Evolutionary conservation across 1,284 basidiomycete species (phyloP).

Genomic region (Anthracocystis setariae): DNA sequence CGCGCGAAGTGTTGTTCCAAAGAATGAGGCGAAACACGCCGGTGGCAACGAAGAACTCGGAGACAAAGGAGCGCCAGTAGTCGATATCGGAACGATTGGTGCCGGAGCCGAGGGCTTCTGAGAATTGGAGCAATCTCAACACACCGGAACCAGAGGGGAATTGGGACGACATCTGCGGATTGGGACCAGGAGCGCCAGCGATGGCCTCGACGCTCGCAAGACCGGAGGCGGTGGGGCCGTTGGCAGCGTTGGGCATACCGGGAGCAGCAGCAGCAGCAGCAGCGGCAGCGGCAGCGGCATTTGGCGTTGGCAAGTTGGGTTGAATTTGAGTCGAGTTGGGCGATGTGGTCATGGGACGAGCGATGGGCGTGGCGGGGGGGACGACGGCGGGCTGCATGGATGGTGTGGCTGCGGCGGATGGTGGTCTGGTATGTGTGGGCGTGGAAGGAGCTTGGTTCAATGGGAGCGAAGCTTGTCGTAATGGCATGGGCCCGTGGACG

Average conservation of each 20-base stretch:
- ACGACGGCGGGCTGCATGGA: conserved; percentile 28
- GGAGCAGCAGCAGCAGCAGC: not conserved
- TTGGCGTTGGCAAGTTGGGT: conserved; percentile 1
- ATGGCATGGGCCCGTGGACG: conserved; percentile 27
- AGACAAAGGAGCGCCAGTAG: conserved; percentile 51
- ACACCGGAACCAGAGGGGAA: conserved; percentile 39
- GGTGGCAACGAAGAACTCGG: conserved; percentile 49
- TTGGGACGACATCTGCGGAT: conserved; percentile 42
- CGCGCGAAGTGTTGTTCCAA: conserved; percentile 52
- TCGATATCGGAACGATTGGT: conserved; percentile 38
- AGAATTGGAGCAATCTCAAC: conserved; percentile 47
- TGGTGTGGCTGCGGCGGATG: conserved; percentile 36
- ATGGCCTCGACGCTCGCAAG: conserved; percentile 11
- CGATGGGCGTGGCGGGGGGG: conserved; percentile 6
- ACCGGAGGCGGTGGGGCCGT: conserved; percentile 8
- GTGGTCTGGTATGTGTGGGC: conserved; percentile 38
- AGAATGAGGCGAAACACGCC: conserved; percentile 48
- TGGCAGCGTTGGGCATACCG: not conserved
- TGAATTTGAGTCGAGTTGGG: conserved; percentile 18
- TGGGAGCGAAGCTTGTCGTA: conserved; percentile 30
- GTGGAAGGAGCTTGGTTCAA: conserved; percentile 38
- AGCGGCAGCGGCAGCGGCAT: not conserved
- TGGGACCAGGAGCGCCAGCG: conserved; percentile 28
- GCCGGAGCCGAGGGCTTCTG: conserved; percentile 37
- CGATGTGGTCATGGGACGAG: conserved; percentile 22